Evolutionary conservation across 768 basidiomycete species (phyloP).

Genomic region (button mushroom (Agaricus bisporus)): DNA sequence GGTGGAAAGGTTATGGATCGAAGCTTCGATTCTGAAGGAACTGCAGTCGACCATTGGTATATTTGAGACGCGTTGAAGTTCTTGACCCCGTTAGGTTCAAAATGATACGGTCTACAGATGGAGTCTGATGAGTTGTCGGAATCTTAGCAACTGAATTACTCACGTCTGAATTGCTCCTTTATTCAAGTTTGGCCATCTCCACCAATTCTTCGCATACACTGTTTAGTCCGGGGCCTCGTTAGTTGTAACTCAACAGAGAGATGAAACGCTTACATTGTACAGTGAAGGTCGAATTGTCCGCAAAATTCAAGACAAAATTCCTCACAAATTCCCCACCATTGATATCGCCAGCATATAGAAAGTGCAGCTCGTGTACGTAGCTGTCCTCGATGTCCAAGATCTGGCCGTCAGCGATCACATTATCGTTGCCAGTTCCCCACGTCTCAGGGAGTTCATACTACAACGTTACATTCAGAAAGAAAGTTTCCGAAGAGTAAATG

Average conservation of each 20-base stretch:
- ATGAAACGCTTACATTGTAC: constrained; percentile 25
- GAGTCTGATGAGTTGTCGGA: not conserved
- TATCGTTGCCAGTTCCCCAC: constrained; percentile 38
- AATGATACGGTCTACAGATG: constrained; percentile 37
- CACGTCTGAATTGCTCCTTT: constrained; percentile 39
- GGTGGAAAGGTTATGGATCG: constrained; percentile 39
- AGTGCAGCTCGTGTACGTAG: constrained; percentile 40
- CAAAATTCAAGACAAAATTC: constrained; percentile 30
- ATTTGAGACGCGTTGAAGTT: constrained; percentile 40
- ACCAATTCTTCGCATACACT: constrained; percentile 45
- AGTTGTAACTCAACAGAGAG: no score
- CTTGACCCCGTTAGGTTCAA: constrained; percentile 27
- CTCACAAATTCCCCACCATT: constrained; percentile 27
- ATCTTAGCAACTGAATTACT: constrained; percentile 3
- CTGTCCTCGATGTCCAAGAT: constrained; percentile 26
- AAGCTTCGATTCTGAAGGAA: constrained; percentile 33
- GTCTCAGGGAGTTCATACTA: constrained; percentile 36
- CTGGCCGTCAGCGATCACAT: constrained; percentile 39
- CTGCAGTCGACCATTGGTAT: constrained; percentile 37
- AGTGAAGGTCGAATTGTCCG: constrained; percentile 26
- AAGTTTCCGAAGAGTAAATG: not conserved
- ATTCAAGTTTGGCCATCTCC: constrained; percentile 32
- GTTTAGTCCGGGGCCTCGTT: not conserved
- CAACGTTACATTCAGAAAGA: not conserved
- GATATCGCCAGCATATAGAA: constrained; percentile 41